phyloP scores from a whole-genome alignment of 2,329 filamentous ascomycete genomes.

The Fragosphaeria purpurea region DNA sequence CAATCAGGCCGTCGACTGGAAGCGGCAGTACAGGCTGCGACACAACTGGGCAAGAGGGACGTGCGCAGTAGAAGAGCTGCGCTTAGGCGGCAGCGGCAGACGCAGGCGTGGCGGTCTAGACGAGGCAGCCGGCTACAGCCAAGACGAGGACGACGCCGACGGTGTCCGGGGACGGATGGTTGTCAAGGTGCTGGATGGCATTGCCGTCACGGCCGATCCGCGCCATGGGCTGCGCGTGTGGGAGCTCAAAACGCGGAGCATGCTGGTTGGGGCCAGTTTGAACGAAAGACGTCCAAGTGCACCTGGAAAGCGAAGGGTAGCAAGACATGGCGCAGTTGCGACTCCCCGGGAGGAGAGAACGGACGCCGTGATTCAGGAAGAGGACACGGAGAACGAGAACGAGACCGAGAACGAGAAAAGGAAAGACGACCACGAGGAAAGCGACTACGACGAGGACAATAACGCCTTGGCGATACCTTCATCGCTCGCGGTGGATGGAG shows the following conservation, averaged over 20 bases:
- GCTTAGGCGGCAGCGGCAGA: slow-evolving; percentile 19
- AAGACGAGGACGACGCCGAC: slow-evolving; percentile 13
- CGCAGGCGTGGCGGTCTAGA: background rate
- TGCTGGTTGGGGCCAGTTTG: slow-evolving; percentile 40
- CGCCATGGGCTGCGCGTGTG: slow-evolving; percentile 65
- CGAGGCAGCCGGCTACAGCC: slow-evolving; percentile 26
- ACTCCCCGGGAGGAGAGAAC: too few species aligned
- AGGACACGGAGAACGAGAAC: background rate
- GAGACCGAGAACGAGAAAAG: background rate
- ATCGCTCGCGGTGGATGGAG: slow-evolving; percentile 54
- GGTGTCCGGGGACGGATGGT: slow-evolving; percentile 44
- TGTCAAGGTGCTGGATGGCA: slow-evolving; percentile 65
- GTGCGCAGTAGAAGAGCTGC: slow-evolving; percentile 70
- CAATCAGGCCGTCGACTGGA: slow-evolving; percentile 59
- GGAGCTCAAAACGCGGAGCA: slow-evolving; percentile 54
- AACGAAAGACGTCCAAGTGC: too few species aligned
- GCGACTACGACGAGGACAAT: slow-evolving; percentile 8
- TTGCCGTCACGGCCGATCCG: slow-evolving; percentile 67
- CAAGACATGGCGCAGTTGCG: too few species aligned
- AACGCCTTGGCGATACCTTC: slow-evolving; percentile 34
- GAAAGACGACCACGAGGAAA: slow-evolving; percentile 7
- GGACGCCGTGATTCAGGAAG: slow-evolving; percentile 7
- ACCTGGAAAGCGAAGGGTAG: too few species aligned
- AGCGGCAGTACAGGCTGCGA: slow-evolving; percentile 73
- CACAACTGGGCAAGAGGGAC: slow-evolving; percentile 85